Base-by-base conservation (phyloP, 805 yeast species). In the Metschnikowia colocasiae region DNA sequence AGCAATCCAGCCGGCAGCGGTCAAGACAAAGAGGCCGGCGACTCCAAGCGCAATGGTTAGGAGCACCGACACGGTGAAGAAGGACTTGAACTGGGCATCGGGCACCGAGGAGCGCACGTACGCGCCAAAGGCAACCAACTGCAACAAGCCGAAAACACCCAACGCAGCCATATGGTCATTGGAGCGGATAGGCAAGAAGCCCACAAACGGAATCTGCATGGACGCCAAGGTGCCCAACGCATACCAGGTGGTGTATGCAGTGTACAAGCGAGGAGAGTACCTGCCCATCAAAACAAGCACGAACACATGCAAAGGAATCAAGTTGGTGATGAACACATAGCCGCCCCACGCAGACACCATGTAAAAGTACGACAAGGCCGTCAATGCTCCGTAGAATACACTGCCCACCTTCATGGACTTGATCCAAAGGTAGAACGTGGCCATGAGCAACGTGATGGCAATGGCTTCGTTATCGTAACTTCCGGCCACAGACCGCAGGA, bases 311-410 rank as follows among this genome's bases (percentile, higher is more conserved):
- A 94, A 75, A 40, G 99, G 99, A 59, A 94, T 89, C 76, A 95
- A 82, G 72, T 94, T 94, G 50, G 99, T 94, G 70, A 94, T 95
- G 75, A 94, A 94, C 44, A 95, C 99, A 64, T 94, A 94, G 23
- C 99, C 99, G 75, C 99, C 99, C 97, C 99, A 91, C 10, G 99
- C 99, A 40, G 95, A 83, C 44, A 94, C 99, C 99, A 94, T 94
- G 76, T 94, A 94, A 69, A 95, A 94, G 73, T 95, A 94, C 59
- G 83, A 85, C 29, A 89, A 64, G 1, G 99, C 95, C 25, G 97
- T 82, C 57, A 85, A 71, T 2, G 92, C 75, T 9, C 89, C 94
- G 75, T 83, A 88, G 55, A 87, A 77, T 15, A 91, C 82, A 1
- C 96, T 87, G 39, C 99, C 99, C 33, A 85, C 74, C 67, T 92